Percentiles rank a stretch among this genome's conserved stretches.
phyloP scores from a whole-genome alignment of 768 basidiomycete genomes.

The Lentinula raphanica region DNA sequence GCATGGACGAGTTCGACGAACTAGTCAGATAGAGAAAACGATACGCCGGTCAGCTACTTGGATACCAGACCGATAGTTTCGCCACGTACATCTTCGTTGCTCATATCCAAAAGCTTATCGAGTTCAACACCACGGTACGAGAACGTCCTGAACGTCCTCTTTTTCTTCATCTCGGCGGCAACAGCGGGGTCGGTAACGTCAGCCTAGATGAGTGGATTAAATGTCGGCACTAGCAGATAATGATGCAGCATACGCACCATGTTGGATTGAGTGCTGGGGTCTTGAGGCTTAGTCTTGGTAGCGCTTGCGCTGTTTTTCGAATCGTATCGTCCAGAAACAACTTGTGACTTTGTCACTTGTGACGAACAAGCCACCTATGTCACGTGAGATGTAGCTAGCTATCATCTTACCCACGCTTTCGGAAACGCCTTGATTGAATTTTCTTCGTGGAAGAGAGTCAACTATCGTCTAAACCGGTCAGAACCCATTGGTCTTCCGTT shows the following conservation, averaged over 20 bases:
- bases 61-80: background rate
- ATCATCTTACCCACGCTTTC: background rate
- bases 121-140: slow-evolving; percentile 98
- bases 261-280: slow-evolving; percentile 14
- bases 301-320: background rate
- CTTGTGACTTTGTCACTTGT: background rate
- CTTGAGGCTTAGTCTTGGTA: slow-evolving; percentile 1
- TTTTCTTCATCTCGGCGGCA: slow-evolving; percentile 98
- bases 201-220: slow-evolving; percentile 43
- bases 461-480: slow-evolving; percentile 45
- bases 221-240: background rate
- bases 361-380: background rate
- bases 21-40: background rate
- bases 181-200: slow-evolving; percentile 89
- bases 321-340: background rate
- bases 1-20: slow-evolving; percentile 84
- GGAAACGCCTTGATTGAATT: background rate
- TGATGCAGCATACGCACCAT: slow-evolving; percentile 11
- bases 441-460: background rate
- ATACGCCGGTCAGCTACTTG: slow-evolving; percentile 1
- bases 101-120: slow-evolving; percentile 94
- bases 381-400: background rate
- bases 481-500: slow-evolving; percentile 92
- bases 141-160: slow-evolving; percentile 98
- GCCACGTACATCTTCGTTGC: slow-evolving; percentile 84